Evolutionary conservation across 768 basidiomycete genomes (phyloP), one percentile per base, ranked within the genome.

Genomic region (Boletus bicolor): DNA sequence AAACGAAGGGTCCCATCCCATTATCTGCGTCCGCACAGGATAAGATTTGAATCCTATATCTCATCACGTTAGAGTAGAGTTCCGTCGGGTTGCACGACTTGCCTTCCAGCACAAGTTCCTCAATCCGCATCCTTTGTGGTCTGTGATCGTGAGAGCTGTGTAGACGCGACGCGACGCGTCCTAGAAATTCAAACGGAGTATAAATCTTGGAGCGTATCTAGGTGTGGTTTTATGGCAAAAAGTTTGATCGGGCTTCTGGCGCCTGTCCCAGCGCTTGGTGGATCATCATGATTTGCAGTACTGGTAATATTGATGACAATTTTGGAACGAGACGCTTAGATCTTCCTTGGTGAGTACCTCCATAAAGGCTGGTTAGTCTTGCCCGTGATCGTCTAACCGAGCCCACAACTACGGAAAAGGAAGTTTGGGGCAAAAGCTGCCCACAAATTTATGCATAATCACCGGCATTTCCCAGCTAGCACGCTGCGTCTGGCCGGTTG

Each of bases 1-100:
- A 82, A 99, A 99, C 5, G 93, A 96, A 7, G 91, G 75, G 69
- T 98, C 96, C 93, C 97, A 99, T 58, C 95, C 96, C 0, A 88
- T 87, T 58, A 99, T 96, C 64, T 91, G 90, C 0, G 97, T 98
- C 48, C 96, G 83, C 30, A 95, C 93, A 10, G 96, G 95, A 70
- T 98, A 98, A 2, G 93, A 96, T 71, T 99, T 98, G 81, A 98
- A 99, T 45, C 96, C 94, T 92, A 61, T 10, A 44, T 34, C 21
- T 24, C 3, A 14, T 26, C 24, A 17, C 3, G 37, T 62, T 19
- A 63, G 56, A 30, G n/a, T 47, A 19, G n/a, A 46, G 24, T 15
- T 41, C 1, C 1, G 8, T 12, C 12, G 6, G 1, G 15, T 19
- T 5, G 38, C 32, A 15, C 42, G 30, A 54, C 71, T 35, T 63